Base-by-base conservation (phyloP, 352 stramenopile species). In the Discostella stelligera region DNA sequence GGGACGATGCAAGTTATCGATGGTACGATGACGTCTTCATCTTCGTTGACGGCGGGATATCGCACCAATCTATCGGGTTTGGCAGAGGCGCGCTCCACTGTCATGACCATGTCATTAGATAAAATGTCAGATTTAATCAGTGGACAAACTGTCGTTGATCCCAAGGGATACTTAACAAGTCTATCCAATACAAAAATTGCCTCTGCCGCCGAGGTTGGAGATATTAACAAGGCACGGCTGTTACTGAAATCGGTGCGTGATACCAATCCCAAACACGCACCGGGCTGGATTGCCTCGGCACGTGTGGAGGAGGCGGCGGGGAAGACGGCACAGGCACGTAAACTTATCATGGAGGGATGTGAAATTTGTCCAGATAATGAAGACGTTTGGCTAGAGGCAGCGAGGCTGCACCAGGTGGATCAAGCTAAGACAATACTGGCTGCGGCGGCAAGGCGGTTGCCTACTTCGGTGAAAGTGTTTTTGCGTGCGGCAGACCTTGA, bases 321-420 rank as follows among this genome's bases (percentile, higher is more conserved):
- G 3, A 98, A 98, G 79, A 67, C 82, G 18, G 61, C 90, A 16
- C 94, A 98, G 71, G 97, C 97, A 11, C 91, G 97, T 7, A 98
- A 98, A 83, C 92, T 99, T 41, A 99, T 99, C 71, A 94, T 97
- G 18, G 91, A 98, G 64, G 97, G 96, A 21, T 99, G 97, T 69
- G 94, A 98, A 80, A 94, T 89, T 16, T 99, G 97, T 85, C 94
- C 96, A 0, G 96, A 95, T 0, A 95, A 94, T 62, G 96, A 99
- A 79, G 96, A 99, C 84, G 96, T 99, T 13, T 99, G 97, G 97
- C 87, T 99, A 13, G 97, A 99, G 86, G 96, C 97, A 0, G 94
- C 96, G 25, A 86, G 97, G 21, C 85, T 99, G 48, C 95, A 98
- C 84, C 62, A 56, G n/a, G 88, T 91, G 5, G 94, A 98, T 59